Conservation (phyloP, 768 basidiomycete genomes). For the Auriscalpium orientale region DNA sequence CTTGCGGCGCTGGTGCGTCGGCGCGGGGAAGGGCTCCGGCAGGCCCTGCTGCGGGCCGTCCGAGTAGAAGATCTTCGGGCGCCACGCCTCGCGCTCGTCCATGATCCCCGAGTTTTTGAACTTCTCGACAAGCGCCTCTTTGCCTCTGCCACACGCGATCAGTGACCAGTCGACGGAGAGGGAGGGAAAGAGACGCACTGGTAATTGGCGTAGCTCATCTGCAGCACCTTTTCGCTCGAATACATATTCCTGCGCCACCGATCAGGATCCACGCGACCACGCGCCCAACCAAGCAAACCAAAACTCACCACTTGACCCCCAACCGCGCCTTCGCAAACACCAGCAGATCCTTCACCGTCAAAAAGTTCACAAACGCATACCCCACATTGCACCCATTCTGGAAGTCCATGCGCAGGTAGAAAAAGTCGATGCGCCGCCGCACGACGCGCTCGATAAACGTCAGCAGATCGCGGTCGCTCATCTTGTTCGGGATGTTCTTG, state of each 20-base stretch:
- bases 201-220: slow-evolving; percentile 90
- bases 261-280: neutral
- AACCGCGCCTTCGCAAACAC: slow-evolving; percentile 65
- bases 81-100: slow-evolving; percentile 79
- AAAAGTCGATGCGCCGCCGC: slow-evolving; percentile 73
- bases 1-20: slow-evolving; percentile 74
- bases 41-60: slow-evolving; percentile 66
- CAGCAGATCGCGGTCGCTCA: slow-evolving; percentile 68
- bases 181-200: slow-evolving; percentile 49
- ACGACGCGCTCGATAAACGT: slow-evolving; percentile 64
- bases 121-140: slow-evolving; percentile 84
- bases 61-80: slow-evolving; percentile 80
- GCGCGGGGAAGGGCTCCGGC: slow-evolving; percentile 74
- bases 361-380: slow-evolving; percentile 89
- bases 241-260: slow-evolving; percentile 69
- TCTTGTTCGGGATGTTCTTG: slow-evolving; percentile 91
- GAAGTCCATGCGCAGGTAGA: slow-evolving; percentile 86
- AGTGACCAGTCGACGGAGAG: neutral
- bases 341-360: slow-evolving; percentile 67
- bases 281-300: neutral
- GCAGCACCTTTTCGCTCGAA: slow-evolving; percentile 82
- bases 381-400: slow-evolving; percentile 75
- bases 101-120: slow-evolving; percentile 90
- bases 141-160: slow-evolving; percentile 48
- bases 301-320: slow-evolving; percentile 73